Evolutionary conservation across 495 filamentous ascomycete genomes (phyloP).

Genomic region (Amphirosellinia nigrospora): DNA sequence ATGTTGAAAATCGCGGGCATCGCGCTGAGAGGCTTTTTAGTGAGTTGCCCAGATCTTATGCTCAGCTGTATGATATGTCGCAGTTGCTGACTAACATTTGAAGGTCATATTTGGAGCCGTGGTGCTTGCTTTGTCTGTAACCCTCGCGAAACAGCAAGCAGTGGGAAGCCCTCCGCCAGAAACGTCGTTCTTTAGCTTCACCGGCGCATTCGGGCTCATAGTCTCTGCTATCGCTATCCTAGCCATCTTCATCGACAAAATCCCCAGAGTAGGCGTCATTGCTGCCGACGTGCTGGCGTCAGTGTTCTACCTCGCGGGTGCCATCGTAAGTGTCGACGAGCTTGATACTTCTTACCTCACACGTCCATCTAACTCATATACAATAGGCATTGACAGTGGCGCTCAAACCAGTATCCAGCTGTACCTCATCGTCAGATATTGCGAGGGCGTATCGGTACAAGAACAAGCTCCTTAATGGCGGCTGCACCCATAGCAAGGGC

Average conservation of each 20-base stretch:
- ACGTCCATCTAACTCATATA: not conserved
- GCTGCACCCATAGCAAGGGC: conserved; percentile 26
- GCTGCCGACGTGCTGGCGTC: conserved; percentile 51
- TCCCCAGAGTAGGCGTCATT: conserved; percentile 48
- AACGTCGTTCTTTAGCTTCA: conserved; percentile 54
- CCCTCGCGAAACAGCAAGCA: conserved; percentile 52
- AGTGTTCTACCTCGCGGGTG: conserved; percentile 57
- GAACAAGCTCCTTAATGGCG: conserved; percentile 47
- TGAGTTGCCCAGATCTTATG: not conserved
- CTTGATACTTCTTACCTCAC: not conserved
- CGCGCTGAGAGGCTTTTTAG: conserved; percentile 19
- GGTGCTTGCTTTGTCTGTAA: conserved; percentile 55
- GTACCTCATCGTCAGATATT: conserved; percentile 32
- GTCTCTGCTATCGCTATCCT: conserved; percentile 47
- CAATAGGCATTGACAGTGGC: conserved; percentile 54
- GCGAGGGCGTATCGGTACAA: conserved; percentile 19
- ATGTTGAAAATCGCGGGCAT: conserved; percentile 19
- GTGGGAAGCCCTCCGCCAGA: conserved; percentile 43
- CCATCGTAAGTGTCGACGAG: conserved; percentile 54
- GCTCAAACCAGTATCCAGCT: conserved; percentile 42
- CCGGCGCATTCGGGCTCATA: conserved; percentile 56
- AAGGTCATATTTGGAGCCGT: conserved; percentile 52
- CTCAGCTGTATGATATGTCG: not conserved
- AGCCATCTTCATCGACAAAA: conserved; percentile 45
- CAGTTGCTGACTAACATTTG: conserved; percentile 16